Percentiles rank a stretch among this genome's conserved stretches.
Conservation (phyloP, 306 rosid species). For the Astragalus glycyphyllos region DNA sequence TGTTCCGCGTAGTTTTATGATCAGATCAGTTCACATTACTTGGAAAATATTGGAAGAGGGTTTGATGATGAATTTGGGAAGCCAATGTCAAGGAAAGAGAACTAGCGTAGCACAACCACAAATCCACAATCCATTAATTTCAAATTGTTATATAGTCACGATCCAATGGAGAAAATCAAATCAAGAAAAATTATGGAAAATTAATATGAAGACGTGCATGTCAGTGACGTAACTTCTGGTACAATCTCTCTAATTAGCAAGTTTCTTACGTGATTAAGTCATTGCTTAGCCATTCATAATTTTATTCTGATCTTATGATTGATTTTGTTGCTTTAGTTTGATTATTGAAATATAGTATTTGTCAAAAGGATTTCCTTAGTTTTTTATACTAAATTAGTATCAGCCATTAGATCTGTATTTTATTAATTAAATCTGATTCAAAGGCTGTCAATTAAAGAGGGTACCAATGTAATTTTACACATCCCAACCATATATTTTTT, state of each 20-base stretch:
- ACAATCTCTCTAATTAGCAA: too few relatives aligned
- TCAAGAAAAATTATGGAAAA: not conserved
- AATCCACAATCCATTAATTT: too few relatives aligned
- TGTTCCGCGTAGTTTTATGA: not conserved
- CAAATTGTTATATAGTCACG: too few relatives aligned
- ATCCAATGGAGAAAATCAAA: not conserved
- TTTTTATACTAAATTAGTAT: too few relatives aligned
- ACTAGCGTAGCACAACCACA: not conserved
- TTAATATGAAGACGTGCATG: too few relatives aligned
- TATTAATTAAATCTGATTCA: too few relatives aligned
- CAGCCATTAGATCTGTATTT: too few relatives aligned
- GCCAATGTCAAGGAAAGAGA: conserved; percentile 6
- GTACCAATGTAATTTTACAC: too few relatives aligned
- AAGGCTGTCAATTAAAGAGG: too few relatives aligned
- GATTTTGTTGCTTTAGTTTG: not conserved
- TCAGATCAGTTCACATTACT: not conserved
- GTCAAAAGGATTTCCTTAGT: too few relatives aligned
- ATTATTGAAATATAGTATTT: not conserved
- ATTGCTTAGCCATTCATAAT: not conserved
- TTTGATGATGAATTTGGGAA: not conserved
- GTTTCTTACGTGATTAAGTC: not conserved
- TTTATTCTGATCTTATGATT: not conserved
- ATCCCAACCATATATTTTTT: too few relatives aligned
- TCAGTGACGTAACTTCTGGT: too few relatives aligned
- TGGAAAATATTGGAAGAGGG: not conserved